Percentiles rank a stretch among this genome's conserved stretches.
Evolutionary conservation across 768 basidiomycete species (phyloP).

Genomic region (Boletus subcaerulescens): DNA sequence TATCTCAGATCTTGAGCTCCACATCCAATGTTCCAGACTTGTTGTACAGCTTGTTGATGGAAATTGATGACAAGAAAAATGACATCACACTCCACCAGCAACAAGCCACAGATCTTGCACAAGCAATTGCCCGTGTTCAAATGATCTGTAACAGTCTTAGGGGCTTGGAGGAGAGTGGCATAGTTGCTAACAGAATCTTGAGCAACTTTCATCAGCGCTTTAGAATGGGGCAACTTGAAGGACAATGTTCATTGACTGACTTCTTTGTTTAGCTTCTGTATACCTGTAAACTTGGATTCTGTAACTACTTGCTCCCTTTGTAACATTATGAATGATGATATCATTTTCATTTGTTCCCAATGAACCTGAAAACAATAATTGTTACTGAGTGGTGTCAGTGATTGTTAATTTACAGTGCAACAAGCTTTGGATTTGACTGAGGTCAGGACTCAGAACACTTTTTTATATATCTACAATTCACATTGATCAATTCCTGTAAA

Average conservation of each 20-base stretch:
- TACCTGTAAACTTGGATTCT: neutral
- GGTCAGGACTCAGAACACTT: too few species aligned
- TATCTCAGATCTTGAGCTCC: neutral
- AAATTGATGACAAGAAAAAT: conserved; percentile 24
- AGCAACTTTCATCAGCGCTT: conserved; percentile 26
- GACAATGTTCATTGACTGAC: neutral
- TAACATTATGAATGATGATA: too few species aligned
- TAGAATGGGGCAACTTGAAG: neutral
- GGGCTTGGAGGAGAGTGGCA: neutral
- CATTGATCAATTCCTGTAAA: too few species aligned
- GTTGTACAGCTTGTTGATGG: conserved; percentile 18
- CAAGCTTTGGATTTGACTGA: too few species aligned
- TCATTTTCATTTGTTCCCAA: too few species aligned
- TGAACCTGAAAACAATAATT: too few species aligned
- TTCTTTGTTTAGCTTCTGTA: neutral
- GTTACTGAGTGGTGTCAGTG: too few species aligned
- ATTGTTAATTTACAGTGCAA: too few species aligned
- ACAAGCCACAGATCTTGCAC: conserved; percentile 4
- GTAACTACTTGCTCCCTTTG: too few species aligned
- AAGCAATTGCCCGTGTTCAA: conserved; percentile 1
- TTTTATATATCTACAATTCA: too few species aligned
- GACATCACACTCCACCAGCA: conserved; percentile 18
- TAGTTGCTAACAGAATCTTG: conserved; percentile 14
- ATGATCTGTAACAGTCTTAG: too few species aligned
- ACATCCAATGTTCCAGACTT: conserved; percentile 5